Evolutionary conservation across 306 rosid species (phyloP), one percentile per base, ranked within the genome.

Genomic region (Cercis canadensis): DNA sequence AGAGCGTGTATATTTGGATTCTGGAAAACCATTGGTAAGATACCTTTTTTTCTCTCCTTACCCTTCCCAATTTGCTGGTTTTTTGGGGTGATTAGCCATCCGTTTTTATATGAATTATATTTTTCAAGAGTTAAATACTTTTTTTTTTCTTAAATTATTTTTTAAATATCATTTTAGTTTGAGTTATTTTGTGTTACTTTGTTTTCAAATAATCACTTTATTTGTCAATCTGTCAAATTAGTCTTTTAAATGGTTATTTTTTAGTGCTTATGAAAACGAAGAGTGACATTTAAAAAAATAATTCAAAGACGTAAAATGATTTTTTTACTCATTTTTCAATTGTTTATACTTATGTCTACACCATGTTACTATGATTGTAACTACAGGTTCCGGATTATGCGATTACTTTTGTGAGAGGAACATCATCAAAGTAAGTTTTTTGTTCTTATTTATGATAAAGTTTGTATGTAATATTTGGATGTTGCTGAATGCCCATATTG

Each of bases 1-100:
- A 1, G 12, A 76, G 39, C 89, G 98, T 19, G 82, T 73, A 3
- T 72, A 70, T 24, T 73, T 92, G 74, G 70, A 80, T 17, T 92
- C 98, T 0, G 97, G 97, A 43, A 92, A 92, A 63, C 96, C 92
- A 9, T 51, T 92, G 98, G 98, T 92, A 87, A 52, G 6, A 11
- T 18, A 54, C 1, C 43, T 17, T 45, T 8, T 34, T 33, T 7
- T 45, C 6, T 39, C 10, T 14, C 29, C 29, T 3, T 3, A 24
- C 3, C 29, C 29, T 24, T 24, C n/a, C n/a, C n/a, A 24, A 24
- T 24, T 24, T 24, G 29, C 29, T 24, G 29, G 29, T 24, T 3
- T 24, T 24, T 24, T 24, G 29, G n/a, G n/a, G n/a, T n/a, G n/a
- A n/a, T n/a, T n/a, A n/a, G n/a, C n/a, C n/a, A n/a, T n/a, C n/a